Conservation (phyloP, 768 basidiomycete genomes). For the Lanmaoa rubissima region DNA sequence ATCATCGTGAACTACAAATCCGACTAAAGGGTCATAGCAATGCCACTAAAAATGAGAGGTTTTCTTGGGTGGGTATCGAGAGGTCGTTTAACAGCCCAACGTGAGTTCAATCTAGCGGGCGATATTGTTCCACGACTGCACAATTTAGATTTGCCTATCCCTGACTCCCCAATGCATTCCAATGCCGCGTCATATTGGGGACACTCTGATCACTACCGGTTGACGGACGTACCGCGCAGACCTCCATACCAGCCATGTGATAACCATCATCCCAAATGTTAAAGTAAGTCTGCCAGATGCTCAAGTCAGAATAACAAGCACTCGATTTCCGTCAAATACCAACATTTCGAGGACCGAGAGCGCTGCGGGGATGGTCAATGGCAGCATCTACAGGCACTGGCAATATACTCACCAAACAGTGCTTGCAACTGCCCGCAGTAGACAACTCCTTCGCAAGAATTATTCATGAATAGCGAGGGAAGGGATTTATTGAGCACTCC, state of each 20-base stretch:
- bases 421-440: constrained; percentile 59
- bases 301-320: constrained; percentile 8
- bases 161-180: constrained; percentile 2
- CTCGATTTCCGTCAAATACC: constrained; percentile 15
- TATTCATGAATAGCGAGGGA: constrained; percentile 41
- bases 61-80: neutral
- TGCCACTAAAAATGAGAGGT: neutral
- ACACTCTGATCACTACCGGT: constrained; percentile 27
- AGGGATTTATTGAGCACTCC: constrained; percentile 49
- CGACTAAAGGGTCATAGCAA: neutral
- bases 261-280: constrained; percentile 45
- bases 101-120: neutral
- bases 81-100: neutral
- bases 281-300: constrained; percentile 39
- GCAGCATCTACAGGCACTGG: no score
- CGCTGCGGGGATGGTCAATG: constrained; percentile 29
- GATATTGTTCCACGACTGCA: neutral
- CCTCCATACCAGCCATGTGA: constrained; percentile 54
- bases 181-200: constrained; percentile 19
- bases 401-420: constrained; percentile 45
- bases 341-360: constrained; percentile 55
- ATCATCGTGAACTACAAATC: constrained; percentile 6
- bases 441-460: constrained; percentile 40
- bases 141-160: constrained; percentile 2
- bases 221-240: constrained; percentile 41